Base-by-base conservation (phyloP, 140 eudicot genomes). In the Stevia rebaudiana region DNA sequence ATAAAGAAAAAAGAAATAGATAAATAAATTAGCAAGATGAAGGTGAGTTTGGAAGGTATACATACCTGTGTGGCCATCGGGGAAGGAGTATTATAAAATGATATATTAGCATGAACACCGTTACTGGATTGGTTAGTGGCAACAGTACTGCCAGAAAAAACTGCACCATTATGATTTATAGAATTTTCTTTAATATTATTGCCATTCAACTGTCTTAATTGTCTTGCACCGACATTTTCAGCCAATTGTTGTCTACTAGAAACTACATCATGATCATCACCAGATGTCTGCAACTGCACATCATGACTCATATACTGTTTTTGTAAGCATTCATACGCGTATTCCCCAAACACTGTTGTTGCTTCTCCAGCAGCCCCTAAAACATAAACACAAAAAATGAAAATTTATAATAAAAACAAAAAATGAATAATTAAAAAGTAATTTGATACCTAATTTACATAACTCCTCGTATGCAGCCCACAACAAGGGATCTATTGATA, bases 381-480 rank as follows among this genome's bases (percentile, higher is more conserved):
- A 68, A 72, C 19, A 64, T 52, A 46, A 8, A 28, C 43, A 57
- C 63, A 57, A 57, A 31, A 57, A 44, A 57, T 57, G 43, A 33
- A 33, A 57, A 2, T 33, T 57, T 8, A 41, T 31, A 3, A 64
- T 52, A 46, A 8, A 28, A 24, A 57, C 63, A 57, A 57, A 31
- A 57, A 44, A 57, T 57, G 43, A 33, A 33, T 31, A 2, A 15
- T 57, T 8, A 41, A 21, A 3, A 28, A 28, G 33, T 1, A 22
- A 24, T 13, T 15, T 48, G 35, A 62, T 50, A 88, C 99, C 99
- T 87, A 94, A 80, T 47, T 80, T 76, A 70, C 97, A 94, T 58
- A 94, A 81, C 75, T 94, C 99, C 74, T 88, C 99, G 65, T 94
- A 94, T 36, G 99, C 99, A 79, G 83, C 83, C 99, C 99, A 94